Evolutionary conservation across 805 yeast species (phyloP).

Genomic region (Scheffersomyces stipitis): DNA sequence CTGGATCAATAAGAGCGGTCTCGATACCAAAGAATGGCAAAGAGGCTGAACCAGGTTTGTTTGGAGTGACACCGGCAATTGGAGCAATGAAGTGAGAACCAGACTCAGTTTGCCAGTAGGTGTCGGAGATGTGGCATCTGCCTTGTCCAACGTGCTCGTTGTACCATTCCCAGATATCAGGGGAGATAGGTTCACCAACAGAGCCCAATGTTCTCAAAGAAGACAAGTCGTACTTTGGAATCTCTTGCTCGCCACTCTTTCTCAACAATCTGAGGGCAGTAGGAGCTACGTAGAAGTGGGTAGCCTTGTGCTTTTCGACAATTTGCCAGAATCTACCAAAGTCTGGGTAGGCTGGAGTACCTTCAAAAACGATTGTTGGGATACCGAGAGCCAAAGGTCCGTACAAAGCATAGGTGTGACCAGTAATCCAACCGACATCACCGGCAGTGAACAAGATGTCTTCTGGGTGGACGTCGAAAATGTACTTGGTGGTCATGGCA

Average conservation of each 20-base stretch:
- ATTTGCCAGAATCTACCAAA: conserved; percentile 80
- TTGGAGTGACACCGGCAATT: conserved; percentile 71
- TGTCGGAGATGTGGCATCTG: conserved; percentile 72
- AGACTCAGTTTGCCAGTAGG: conserved; percentile 89
- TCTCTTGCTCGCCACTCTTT: conserved; percentile 67
- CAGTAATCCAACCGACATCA: conserved; percentile 91
- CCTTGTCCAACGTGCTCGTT: conserved; percentile 68
- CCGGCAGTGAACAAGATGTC: conserved; percentile 84
- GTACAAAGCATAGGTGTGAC: conserved; percentile 79
- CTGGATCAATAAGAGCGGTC: conserved; percentile 72
- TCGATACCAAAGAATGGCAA: conserved; percentile 83
- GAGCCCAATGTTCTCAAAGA: conserved; percentile 74
- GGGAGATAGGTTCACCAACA: conserved; percentile 84
- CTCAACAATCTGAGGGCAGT: conserved; percentile 77
- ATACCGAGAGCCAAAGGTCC: conserved; percentile 79
- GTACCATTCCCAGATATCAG: conserved; percentile 89
- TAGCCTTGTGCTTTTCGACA: conserved; percentile 66
- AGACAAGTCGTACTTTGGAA: conserved; percentile 60
- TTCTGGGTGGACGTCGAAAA: conserved; percentile 72
- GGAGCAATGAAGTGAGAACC: conserved; percentile 81
- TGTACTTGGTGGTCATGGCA: conserved; percentile 68
- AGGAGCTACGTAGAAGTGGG: conserved; percentile 83
- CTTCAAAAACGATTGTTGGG: conserved; percentile 79
- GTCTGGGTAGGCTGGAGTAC: conserved; percentile 84
- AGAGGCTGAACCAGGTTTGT: conserved; percentile 84